Evolutionary conservation across 2,329 filamentous ascomycete species (phyloP), one percentile per base, ranked within the genome.

Genomic region (Colletotrichum siamense): DNA sequence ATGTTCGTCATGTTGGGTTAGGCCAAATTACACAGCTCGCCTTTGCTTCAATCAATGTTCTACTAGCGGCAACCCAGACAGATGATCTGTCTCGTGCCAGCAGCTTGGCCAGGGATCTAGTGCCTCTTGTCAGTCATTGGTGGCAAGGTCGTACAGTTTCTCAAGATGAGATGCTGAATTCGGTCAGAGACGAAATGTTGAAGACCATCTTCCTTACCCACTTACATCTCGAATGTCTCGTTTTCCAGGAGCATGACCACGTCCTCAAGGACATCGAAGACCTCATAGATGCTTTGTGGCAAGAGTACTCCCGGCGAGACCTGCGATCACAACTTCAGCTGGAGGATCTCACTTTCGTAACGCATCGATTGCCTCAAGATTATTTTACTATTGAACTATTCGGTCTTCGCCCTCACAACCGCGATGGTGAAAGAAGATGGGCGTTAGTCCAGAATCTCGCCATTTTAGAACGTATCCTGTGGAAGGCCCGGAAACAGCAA

Each of bases 161-260:
- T 16, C 89, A 92, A 79, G 89, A 92, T 78, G 89, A 91, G 80
- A 89, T 91, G 80, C 89, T 92, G 78, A 92, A 90, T 77, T 88
- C 88, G 3, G 84, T 97, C 66, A 92, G 94, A 79, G 94, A 96
- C 78, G 95, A 96, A 82, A 94, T 98, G 82, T 88, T 98, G 39
- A 92, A 92, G 79, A 92, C 92, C 2, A 86, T 98, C 32, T 92
- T 94, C 77, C 87, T 91, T n/a, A 88, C 93, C 36, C 89, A 92
- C 78, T 85, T 93, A 10, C 92, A 94, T 78, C 86, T 95, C 62
- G 89, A 94, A 78, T 86, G 91, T 74, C 81, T 94, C 36, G 83
- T 89, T 30, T 82, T 84, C 55, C 86, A 90, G 68, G 82, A 84
- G 9, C 82, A 84, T 4, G 83, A 81, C 73, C 82, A 80, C 71